phyloP scores from a whole-genome alignment of 2,329 filamentous ascomycete genomes.

The Aspergillus neotritici region DNA sequence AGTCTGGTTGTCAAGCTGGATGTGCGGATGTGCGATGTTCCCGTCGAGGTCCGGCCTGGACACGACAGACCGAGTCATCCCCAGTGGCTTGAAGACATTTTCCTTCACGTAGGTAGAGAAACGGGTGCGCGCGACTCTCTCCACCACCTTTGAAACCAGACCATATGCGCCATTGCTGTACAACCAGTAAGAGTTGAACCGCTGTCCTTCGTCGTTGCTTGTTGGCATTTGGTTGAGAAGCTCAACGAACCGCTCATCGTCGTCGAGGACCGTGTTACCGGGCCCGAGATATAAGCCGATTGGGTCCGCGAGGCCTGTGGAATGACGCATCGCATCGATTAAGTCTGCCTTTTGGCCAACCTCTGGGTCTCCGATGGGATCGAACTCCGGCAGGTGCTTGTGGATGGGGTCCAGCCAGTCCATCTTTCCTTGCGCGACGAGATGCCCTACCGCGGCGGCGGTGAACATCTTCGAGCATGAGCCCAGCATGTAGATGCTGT shows the following conservation, averaged over 20 bases:
- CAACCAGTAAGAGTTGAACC: slow-evolving; percentile 12
- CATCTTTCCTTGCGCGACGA: slow-evolving; percentile 22
- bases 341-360: slow-evolving; percentile 17
- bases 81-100: slow-evolving; percentile 20
- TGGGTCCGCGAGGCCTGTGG: slow-evolving; percentile 14
- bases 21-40: slow-evolving; percentile 17
- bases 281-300: slow-evolving; percentile 7
- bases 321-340: slow-evolving; percentile 23
- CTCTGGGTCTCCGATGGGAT: slow-evolving; percentile 11
- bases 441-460: slow-evolving; percentile 19
- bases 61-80: slow-evolving; percentile 19
- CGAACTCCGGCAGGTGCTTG: slow-evolving; percentile 19
- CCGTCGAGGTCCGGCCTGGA: slow-evolving; percentile 8
- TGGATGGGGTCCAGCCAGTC: slow-evolving; percentile 18
- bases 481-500: slow-evolving; percentile 23
- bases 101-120: slow-evolving; percentile 19
- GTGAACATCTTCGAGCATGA: slow-evolving; percentile 26
- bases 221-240: slow-evolving; percentile 10
- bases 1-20: slow-evolving; percentile 8
- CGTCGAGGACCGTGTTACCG: slow-evolving; percentile 1
- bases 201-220: slow-evolving; percentile 6
- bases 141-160: slow-evolving; percentile 17
- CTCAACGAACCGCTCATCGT: slow-evolving; percentile 5
- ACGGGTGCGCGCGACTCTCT: slow-evolving; percentile 15
- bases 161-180: slow-evolving; percentile 26